Conservation (phyloP, 228 moss, liverwort and hornwort genomes). For the Sphagnum magellanicum region DNA sequence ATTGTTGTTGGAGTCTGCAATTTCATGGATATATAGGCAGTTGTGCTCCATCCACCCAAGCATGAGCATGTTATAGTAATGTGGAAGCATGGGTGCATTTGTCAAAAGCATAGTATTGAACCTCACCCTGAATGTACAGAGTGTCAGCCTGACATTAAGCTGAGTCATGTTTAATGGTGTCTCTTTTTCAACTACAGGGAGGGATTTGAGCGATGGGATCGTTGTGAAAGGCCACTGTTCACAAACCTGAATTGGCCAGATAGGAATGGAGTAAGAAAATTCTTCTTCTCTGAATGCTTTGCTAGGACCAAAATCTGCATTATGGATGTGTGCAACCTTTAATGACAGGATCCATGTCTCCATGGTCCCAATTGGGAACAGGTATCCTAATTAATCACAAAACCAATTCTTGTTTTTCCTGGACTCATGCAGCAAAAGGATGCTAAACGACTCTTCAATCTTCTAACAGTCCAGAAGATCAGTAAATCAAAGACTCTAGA, state of each 20-base stretch:
- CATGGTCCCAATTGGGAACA: too few relatives aligned
- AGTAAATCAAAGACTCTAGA: slow-evolving; percentile 37
- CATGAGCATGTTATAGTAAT: too few relatives aligned
- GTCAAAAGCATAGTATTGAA: background rate
- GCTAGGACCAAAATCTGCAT: background rate
- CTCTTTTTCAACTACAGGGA: slow-evolving; percentile 9
- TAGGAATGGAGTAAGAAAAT: slow-evolving; percentile 20
- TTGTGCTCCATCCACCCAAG: too few relatives aligned
- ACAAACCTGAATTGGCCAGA: slow-evolving; percentile 66
- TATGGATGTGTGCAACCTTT: background rate
- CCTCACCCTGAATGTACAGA: background rate
- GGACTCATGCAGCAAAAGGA: slow-evolving; percentile 49
- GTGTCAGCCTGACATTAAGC: too few relatives aligned
- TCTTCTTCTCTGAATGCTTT: background rate
- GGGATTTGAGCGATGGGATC: slow-evolving; percentile 26
- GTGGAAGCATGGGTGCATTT: background rate
- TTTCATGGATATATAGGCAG: background rate
- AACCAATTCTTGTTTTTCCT: background rate
- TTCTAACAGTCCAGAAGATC: slow-evolving; percentile 27
- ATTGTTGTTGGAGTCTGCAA: background rate
- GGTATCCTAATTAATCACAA: background rate
- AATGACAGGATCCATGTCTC: too few relatives aligned
- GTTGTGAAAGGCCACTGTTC: slow-evolving; percentile 60
- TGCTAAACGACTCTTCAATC: slow-evolving; percentile 61
- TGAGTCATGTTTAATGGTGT: background rate